Percentiles rank a stretch among this genome's conserved stretches.
Conservation (phyloP, 2,329 filamentous ascomycete species). For the Colletotrichum filicis region DNA sequence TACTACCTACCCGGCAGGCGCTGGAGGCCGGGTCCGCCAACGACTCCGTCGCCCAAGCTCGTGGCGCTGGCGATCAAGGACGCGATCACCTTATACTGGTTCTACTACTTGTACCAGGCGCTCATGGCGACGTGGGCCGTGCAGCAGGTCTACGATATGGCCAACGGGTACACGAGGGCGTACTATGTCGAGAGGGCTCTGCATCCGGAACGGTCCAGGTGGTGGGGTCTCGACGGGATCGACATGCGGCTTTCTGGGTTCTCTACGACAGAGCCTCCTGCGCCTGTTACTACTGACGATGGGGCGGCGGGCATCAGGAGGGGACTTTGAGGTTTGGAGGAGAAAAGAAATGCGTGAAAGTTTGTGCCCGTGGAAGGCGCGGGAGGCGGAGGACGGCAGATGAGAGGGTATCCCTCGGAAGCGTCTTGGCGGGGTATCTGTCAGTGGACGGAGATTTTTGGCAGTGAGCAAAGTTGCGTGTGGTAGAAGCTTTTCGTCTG, state of each 20-base stretch:
- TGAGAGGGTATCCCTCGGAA: not conserved
- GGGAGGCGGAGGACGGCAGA: not conserved
- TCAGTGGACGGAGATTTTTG: not conserved
- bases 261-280: not conserved
- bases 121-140: not conserved
- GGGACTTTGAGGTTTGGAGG: not conserved
- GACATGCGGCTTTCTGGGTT: conserved; percentile 1
- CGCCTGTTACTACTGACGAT: not conserved
- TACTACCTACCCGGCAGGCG: not conserved
- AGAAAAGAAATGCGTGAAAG: not conserved
- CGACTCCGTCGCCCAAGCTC: not conserved
- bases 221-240: not conserved
- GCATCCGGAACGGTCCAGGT: not conserved
- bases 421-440: not conserved
- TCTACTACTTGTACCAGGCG: not conserved
- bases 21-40: not conserved
- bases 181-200: conserved; percentile 17
- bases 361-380: conserved; percentile 14
- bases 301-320: not conserved
- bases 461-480: not conserved
- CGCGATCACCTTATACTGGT: not conserved
- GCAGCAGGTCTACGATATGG: conserved; percentile 8
- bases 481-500: not conserved
- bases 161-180: conserved; percentile 21
- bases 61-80: conserved; percentile 1